Base-by-base conservation (phyloP, 805 yeast species). In the Schwanniomyces yamadae region DNA sequence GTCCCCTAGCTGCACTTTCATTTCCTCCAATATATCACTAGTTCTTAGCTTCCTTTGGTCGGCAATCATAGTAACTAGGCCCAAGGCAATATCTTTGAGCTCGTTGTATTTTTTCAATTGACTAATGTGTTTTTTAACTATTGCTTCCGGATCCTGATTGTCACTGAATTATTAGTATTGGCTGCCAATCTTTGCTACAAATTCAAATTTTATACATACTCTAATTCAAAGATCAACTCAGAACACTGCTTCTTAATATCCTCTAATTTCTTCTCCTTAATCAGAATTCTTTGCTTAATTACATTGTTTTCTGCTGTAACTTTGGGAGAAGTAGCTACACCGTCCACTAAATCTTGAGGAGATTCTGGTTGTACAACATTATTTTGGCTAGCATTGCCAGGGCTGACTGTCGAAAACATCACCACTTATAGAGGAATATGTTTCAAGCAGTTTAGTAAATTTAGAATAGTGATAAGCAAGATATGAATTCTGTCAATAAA, bases 101-200 rank as follows among this genome's bases (percentile, higher is more conserved):
- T 80, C 86, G 48, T 82, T 79, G 55, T 82, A 83, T 36, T 63
- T 58, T 42, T 78, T 77, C 25, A 82, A 55, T 34, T 67, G 65
- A 18, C 54, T 50, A 16, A 82, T 77, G 44, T 83, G 87, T 18
- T 53, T 49, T 27, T 66, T 63, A n/a, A 75, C 71, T 1, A 80
- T 61, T 1, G 50, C 56, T 26, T 68, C 71, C 1, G 80, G 74
- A 36, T 68, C 63, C 17, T 57, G 55, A n/a, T 51, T 48, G 7
- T 52, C 41, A 18, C 48, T 44, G 20, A 10, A 19, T 20, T 15
- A 21, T 8, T 21, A 21, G 10, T 10, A 21, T 13, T 4, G 4
- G 44, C 40, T 40, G 37, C 37, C 40, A 40, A 23, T 14, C 3
- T 8, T 26, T 24, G 6, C 21, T 25, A 5, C 26, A 12, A 4